Evolutionary conservation across 495 filamentous ascomycete species (phyloP).

Genomic region (Annulohypoxylon nitens): DNA sequence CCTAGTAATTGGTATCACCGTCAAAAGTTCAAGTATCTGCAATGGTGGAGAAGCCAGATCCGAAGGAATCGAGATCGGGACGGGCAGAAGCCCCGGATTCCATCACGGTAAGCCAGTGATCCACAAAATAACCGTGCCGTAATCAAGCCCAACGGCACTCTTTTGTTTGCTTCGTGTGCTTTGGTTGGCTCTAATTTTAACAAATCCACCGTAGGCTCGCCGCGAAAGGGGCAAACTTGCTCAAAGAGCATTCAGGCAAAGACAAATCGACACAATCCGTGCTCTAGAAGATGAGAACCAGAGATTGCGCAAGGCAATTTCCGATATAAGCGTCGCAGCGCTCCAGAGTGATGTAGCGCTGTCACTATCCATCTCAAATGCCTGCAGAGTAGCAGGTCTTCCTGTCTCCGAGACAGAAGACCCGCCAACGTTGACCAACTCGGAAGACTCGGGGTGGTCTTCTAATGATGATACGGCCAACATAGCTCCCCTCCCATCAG

Average conservation of each 20-base stretch:
- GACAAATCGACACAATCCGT: conserved; percentile 44
- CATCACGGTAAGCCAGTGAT: conserved; percentile 31
- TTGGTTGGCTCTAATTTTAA: conserved; percentile 12
- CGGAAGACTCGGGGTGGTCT: conserved; percentile 28
- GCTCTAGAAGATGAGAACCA: conserved; percentile 34
- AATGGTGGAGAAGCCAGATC: conserved; percentile 23
- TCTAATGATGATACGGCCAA: conserved; percentile 12
- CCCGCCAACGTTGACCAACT: not conserved
- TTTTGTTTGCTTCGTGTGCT: not conserved
- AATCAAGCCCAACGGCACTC: not conserved
- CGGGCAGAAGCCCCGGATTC: conserved; percentile 15
- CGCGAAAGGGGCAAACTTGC: conserved; percentile 44
- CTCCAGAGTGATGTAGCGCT: conserved; percentile 13
- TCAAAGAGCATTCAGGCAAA: conserved; percentile 44
- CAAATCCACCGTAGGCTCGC: conserved; percentile 29
- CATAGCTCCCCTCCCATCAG: not conserved
- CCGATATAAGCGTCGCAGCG: conserved; percentile 25
- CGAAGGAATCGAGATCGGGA: conserved; percentile 9
- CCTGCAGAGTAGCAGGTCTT: conserved; percentile 31
- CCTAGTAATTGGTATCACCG: not conserved
- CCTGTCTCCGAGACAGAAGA: not conserved
- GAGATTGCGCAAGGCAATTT: conserved; percentile 34
- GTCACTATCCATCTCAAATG: conserved; percentile 19
- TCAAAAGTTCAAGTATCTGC: not conserved
- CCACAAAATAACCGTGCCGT: conserved; percentile 8